Evolutionary conservation across 2,329 filamentous ascomycete species (phyloP).

Genomic region (Colletotrichum sp.): DNA sequence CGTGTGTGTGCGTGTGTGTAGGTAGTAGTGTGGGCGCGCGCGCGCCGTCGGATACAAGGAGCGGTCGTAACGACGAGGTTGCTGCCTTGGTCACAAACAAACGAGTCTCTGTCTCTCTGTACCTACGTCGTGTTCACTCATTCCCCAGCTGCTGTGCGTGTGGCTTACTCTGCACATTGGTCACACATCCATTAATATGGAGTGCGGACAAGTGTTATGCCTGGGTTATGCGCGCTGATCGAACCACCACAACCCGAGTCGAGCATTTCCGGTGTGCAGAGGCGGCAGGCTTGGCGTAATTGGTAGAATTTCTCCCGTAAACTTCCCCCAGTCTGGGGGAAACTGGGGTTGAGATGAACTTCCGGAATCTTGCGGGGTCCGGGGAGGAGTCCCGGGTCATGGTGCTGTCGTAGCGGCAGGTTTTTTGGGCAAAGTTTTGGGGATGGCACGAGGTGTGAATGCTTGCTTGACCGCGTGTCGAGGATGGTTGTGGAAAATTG

Average conservation of each 20-base stretch:
- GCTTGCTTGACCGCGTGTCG: background rate
- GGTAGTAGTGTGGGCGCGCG: background rate
- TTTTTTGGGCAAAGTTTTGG: background rate
- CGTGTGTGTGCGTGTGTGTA: background rate
- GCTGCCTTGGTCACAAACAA: background rate
- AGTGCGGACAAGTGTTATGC: background rate
- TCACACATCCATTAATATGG: background rate
- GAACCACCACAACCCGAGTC: background rate
- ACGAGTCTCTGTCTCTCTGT: background rate
- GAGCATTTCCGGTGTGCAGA: background rate
- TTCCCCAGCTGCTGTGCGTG: background rate
- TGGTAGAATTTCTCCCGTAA: background rate
- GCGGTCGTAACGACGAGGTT: background rate
- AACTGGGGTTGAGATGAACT: conserved; percentile 7
- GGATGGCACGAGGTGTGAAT: background rate
- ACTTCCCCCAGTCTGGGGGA: conserved; percentile 13
- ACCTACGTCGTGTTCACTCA: background rate
- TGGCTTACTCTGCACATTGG: background rate
- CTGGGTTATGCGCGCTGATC: background rate
- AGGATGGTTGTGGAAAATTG: background rate
- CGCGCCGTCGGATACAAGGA: background rate
- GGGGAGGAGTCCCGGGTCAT: background rate
- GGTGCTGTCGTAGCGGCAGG: background rate
- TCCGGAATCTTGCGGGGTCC: conserved; percentile 7
- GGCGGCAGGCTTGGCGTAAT: background rate